Conservation (phyloP, 805 yeast genomes). For the Wickerhamiella vanderwaltii region DNA sequence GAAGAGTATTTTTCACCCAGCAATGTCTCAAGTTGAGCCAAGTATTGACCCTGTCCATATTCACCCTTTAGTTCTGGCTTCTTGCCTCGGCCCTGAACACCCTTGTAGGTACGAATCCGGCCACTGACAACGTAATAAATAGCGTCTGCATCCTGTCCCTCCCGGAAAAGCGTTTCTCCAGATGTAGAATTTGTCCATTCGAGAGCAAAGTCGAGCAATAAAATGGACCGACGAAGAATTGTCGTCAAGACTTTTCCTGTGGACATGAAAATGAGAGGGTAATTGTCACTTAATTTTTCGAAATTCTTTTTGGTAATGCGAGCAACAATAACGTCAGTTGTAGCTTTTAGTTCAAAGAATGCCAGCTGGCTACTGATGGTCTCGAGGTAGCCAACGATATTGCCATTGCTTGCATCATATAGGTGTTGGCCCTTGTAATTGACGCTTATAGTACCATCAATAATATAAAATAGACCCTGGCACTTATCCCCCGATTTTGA, state of each 20-base stretch:
- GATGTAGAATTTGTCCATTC: constrained; percentile 94
- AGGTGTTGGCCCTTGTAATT: constrained; percentile 33
- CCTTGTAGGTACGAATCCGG: constrained; percentile 52
- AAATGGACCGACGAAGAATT: constrained; percentile 34
- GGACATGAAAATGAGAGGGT: constrained; percentile 61
- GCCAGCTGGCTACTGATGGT: constrained; percentile 70
- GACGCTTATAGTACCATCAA: constrained; percentile 67
- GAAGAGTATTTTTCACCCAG: constrained; percentile 58
- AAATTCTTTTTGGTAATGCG: constrained; percentile 51
- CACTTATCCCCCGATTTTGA: constrained; percentile 53
- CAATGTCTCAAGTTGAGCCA: constrained; percentile 90
- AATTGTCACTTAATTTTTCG: constrained; percentile 58
- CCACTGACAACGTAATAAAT: constrained; percentile 85
- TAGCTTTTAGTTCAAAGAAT: constrained; percentile 55
- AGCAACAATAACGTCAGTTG: constrained; percentile 54
- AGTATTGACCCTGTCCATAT: constrained; percentile 85
- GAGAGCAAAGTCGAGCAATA: constrained; percentile 64
- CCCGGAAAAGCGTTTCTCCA: constrained; percentile 64
- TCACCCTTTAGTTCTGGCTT: constrained; percentile 44
- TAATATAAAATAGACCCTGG: constrained; percentile 67
- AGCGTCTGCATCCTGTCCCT: constrained; percentile 82
- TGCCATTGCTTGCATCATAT: constrained; percentile 59
- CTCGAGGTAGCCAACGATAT: constrained; percentile 78
- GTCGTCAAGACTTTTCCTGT: constrained; percentile 61
- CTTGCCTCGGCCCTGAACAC: constrained; percentile 1